Evolutionary conservation across 192 early-diverging fungal genomes (phyloP).

Genomic region (Gamsiella multidivaricata): DNA sequence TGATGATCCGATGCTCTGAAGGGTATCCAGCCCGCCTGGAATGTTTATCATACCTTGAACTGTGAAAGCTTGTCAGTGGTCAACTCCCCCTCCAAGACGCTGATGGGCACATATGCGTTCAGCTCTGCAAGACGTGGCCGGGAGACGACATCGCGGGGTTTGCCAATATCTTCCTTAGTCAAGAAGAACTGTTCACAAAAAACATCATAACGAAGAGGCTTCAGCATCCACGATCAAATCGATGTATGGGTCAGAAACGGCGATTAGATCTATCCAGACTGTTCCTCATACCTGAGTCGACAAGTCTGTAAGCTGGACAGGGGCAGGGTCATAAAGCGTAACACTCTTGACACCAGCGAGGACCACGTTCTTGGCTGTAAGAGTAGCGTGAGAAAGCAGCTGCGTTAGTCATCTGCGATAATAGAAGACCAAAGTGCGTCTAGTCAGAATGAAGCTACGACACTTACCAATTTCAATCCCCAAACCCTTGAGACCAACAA

Average conservation of each 20-base stretch:
- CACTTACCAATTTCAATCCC: conserved; percentile 96
- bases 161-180: conserved; percentile 83
- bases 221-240: too few relatives aligned
- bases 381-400: background rate
- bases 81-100: conserved; percentile 82
- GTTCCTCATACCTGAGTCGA: conserved; percentile 84
- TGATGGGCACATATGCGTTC: conserved; percentile 97
- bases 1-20: too few relatives aligned
- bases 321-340: conserved; percentile 88
- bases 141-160: conserved; percentile 81
- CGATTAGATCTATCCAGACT: background rate
- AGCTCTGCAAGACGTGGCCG: conserved; percentile 90
- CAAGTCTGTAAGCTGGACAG: conserved; percentile 83
- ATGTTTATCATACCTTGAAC: conserved; percentile 68
- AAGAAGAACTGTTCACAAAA: conserved; percentile 86
- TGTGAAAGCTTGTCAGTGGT: conserved; percentile 70
- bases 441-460: background rate
- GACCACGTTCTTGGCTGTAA: conserved; percentile 94
- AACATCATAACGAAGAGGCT: too few relatives aligned
- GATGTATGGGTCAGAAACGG: background rate
- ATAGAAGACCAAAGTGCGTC: background rate
- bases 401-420: background rate
- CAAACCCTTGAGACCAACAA: conserved; percentile 95
- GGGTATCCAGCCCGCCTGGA: too few relatives aligned
- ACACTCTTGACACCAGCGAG: conserved; percentile 99